Evolutionary conservation across 495 filamentous ascomycete species (phyloP).

Genomic region (Clavariopsis aquatica): DNA sequence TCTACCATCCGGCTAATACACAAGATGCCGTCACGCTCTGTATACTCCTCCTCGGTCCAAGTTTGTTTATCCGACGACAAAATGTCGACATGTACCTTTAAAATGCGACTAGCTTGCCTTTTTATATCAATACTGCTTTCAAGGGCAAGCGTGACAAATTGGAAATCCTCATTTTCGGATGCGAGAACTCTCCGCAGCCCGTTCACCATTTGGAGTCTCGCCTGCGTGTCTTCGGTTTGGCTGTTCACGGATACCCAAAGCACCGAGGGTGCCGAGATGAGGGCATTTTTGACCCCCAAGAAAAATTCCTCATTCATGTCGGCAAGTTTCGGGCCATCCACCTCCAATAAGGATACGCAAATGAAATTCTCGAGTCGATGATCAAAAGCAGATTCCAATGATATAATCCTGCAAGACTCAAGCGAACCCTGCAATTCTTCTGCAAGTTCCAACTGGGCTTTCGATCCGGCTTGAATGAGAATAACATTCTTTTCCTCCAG

Average conservation of each 20-base stretch:
- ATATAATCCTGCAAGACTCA: background rate
- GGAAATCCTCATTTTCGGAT: conserved; percentile 3
- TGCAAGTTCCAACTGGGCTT: background rate
- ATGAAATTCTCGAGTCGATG: background rate
- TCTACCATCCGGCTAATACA: conserved; percentile 7
- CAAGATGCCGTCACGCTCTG: conserved; percentile 1
- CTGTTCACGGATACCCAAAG: conserved; percentile 1
- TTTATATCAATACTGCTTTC: background rate
- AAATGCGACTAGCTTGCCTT: background rate
- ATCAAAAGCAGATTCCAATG: background rate
- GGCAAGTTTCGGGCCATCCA: background rate
- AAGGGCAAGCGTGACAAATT: background rate
- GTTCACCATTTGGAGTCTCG: conserved; percentile 2
- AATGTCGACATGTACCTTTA: background rate
- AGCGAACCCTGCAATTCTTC: background rate
- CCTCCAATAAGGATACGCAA: conserved; percentile 1
- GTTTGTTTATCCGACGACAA: background rate
- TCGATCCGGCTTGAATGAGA: background rate
- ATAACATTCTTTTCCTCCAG: background rate
- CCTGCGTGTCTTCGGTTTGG: background rate
- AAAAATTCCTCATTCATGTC: background rate
- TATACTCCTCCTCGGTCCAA: conserved; percentile 8
- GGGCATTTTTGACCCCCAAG: background rate
- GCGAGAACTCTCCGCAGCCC: conserved; percentile 1
- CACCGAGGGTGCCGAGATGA: background rate